Conservation (phyloP, 768 basidiomycete genomes). For the Tephrocybe sp. region DNA sequence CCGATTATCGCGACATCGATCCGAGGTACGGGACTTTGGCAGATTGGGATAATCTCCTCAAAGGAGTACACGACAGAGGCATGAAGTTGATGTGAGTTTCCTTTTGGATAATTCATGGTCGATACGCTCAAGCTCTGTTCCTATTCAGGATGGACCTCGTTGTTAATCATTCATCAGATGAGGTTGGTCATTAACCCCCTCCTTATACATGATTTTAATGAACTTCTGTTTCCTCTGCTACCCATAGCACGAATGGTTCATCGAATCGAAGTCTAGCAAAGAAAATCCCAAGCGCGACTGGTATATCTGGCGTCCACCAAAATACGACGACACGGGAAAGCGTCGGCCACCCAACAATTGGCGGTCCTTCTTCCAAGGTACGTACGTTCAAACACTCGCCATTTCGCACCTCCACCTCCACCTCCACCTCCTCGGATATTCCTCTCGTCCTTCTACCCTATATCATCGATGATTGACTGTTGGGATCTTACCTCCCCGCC, state of each 20-base stretch:
- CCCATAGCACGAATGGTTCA: slow-evolving; percentile 73
- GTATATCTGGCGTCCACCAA: slow-evolving; percentile 73
- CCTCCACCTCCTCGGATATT: too few species aligned
- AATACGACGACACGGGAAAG: slow-evolving; percentile 47
- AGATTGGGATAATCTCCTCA: slow-evolving; percentile 56
- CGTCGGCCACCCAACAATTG: slow-evolving; percentile 72
- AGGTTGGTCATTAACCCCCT: too few species aligned
- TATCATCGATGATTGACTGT: too few species aligned
- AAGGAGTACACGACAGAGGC: slow-evolving; percentile 54
- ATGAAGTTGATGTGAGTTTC: slow-evolving; percentile 65
- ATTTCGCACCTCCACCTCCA: too few species aligned
- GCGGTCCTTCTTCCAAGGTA: slow-evolving; percentile 64
- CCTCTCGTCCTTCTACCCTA: too few species aligned
- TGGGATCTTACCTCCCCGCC: too few species aligned
- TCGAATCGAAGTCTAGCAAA: slow-evolving; percentile 49
- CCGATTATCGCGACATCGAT: slow-evolving; percentile 65
- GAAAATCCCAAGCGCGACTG: slow-evolving; percentile 64
- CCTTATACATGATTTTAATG: not conserved
- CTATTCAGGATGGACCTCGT: slow-evolving; percentile 76
- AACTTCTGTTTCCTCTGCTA: not conserved
- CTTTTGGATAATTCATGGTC: not conserved
- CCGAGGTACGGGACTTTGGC: slow-evolving; percentile 60
- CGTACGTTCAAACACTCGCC: not conserved
- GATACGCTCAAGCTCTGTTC: too few species aligned
- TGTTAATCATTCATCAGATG: slow-evolving; percentile 69